These are phyloP conservation scores for Alternaria triticina DNA, from an alignment of 2,329 filamentous ascomycete genomes.

Conservation along the genomic window DNA sequence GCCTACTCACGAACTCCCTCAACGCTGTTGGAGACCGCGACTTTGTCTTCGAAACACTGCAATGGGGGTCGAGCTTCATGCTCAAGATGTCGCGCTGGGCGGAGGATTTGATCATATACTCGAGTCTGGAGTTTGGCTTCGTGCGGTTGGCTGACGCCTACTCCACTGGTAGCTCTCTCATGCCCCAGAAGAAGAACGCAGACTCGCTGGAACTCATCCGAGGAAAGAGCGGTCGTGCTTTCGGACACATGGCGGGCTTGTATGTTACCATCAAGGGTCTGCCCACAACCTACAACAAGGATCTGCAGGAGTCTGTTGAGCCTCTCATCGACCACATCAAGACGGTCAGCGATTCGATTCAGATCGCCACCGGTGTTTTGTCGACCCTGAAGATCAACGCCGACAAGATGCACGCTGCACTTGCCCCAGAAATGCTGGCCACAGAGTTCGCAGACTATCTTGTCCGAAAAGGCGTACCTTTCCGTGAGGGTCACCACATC, in stretches of 20 bases:
- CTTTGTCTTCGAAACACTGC: slow-evolving; percentile 81
- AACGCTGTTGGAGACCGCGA: slow-evolving; percentile 77
- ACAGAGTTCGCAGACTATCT: slow-evolving; percentile 71
- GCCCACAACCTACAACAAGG: slow-evolving; percentile 87
- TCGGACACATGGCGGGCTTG: slow-evolving; percentile 81
- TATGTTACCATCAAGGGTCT: slow-evolving; percentile 79
- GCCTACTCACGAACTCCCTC: slow-evolving; percentile 78
- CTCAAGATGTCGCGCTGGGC: slow-evolving; percentile 80
- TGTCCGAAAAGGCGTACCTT: slow-evolving; percentile 72
- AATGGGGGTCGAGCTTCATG: slow-evolving; percentile 81
- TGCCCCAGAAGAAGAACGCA: slow-evolving; percentile 86
- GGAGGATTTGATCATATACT: slow-evolving; percentile 87
- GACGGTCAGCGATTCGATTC: slow-evolving; percentile 79
- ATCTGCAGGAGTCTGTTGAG: slow-evolving; percentile 86
- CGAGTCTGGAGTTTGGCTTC: slow-evolving; percentile 76
- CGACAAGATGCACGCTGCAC: slow-evolving; percentile 77
- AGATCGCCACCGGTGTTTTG: slow-evolving; percentile 82
- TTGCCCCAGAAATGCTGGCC: slow-evolving; percentile 85
- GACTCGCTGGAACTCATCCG: slow-evolving; percentile 77
- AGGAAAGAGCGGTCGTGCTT: slow-evolving; percentile 77
- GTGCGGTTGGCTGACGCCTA: slow-evolving; percentile 79
- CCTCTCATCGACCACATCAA: slow-evolving; percentile 85
- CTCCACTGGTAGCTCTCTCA: slow-evolving; percentile 75
- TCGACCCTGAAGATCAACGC: slow-evolving; percentile 73
- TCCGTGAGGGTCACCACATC: slow-evolving; percentile 82